These are phyloP conservation scores for Boletus barrowsii DNA, from an alignment of 768 basidiomycete genomes.

Conservation along the genomic window DNA sequence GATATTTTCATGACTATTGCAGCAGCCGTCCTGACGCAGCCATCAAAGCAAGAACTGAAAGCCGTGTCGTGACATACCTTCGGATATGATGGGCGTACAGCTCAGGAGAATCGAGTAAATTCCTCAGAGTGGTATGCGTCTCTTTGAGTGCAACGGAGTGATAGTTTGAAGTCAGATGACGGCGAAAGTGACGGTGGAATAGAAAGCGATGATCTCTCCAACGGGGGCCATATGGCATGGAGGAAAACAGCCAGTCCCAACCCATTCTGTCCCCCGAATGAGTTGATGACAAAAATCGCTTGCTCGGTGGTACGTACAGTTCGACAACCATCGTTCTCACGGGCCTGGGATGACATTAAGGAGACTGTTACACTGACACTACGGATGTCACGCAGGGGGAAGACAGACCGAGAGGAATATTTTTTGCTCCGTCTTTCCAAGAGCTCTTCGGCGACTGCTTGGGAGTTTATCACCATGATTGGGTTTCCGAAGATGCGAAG, in stretches of 20 bases:
- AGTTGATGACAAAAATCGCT: neutral
- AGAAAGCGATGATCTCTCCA: slow-evolving; percentile 38
- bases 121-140: slow-evolving; percentile 36
- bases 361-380: neutral
- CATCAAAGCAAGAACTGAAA: neutral
- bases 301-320: slow-evolving; percentile 30
- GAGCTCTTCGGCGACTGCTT: slow-evolving; percentile 39
- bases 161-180: slow-evolving; percentile 23
- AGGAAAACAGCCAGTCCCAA: slow-evolving; percentile 46
- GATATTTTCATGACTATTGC: slow-evolving; percentile 40
- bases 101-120: slow-evolving; percentile 36
- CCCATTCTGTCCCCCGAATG: slow-evolving; percentile 36
- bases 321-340: slow-evolving; percentile 41
- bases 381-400: neutral
- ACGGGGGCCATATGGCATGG: slow-evolving; percentile 36
- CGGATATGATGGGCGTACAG: slow-evolving; percentile 37
- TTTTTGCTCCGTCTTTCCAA: slow-evolving; percentile 43
- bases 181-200: slow-evolving; percentile 39
- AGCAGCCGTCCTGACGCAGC: slow-evolving; percentile 30
- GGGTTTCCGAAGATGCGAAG: slow-evolving; percentile 44
- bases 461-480: slow-evolving; percentile 45
- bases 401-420: slow-evolving; percentile 38
- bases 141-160: slow-evolving; percentile 32
- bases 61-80: slow-evolving; percentile 20
- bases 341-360: slow-evolving; percentile 27